phyloP scores from a whole-genome alignment of 129 eudicot genomes.

The Apium graveolens region DNA sequence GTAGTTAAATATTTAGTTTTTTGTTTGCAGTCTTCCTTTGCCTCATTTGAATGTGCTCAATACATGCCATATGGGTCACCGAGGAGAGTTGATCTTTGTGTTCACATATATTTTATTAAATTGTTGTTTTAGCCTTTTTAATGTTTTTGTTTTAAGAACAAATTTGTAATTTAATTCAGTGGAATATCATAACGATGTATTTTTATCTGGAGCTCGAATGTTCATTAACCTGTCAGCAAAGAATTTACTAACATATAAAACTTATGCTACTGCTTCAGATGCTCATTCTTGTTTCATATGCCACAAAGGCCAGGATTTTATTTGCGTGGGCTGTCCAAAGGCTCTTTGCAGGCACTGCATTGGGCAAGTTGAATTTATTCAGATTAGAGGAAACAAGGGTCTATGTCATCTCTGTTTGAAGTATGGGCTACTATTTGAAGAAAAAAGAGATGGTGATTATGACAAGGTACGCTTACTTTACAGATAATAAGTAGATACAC shows the following conservation, averaged over 20 bases:
- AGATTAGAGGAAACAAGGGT: conserved; percentile 55
- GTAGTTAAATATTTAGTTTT: conserved; percentile 4
- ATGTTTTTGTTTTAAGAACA: no score
- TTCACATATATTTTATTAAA: no score
- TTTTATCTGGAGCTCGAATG: no score
- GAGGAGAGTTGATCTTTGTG: no score
- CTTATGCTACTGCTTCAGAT: conserved; percentile 25
- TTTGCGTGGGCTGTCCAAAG: conserved; percentile 54
- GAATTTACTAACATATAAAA: background rate
- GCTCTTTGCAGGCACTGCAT: conserved; percentile 59
- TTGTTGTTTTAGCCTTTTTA: no score
- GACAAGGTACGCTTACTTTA: conserved; percentile 13
- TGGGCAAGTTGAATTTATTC: conserved; percentile 36
- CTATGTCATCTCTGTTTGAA: conserved; percentile 61
- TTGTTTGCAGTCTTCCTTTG: no score
- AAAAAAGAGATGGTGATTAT: conserved; percentile 48
- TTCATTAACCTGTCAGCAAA: background rate
- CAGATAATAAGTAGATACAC: background rate
- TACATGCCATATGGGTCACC: background rate
- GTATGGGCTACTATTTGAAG: conserved; percentile 65
- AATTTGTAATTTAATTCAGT: no score
- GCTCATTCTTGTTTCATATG: conserved; percentile 49
- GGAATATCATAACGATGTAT: no score
- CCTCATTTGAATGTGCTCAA: background rate
- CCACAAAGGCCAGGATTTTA: conserved; percentile 28